Evolutionary conservation across 1,139 yeast species (phyloP).

Genomic region (Sugiyamaella sp.): DNA sequence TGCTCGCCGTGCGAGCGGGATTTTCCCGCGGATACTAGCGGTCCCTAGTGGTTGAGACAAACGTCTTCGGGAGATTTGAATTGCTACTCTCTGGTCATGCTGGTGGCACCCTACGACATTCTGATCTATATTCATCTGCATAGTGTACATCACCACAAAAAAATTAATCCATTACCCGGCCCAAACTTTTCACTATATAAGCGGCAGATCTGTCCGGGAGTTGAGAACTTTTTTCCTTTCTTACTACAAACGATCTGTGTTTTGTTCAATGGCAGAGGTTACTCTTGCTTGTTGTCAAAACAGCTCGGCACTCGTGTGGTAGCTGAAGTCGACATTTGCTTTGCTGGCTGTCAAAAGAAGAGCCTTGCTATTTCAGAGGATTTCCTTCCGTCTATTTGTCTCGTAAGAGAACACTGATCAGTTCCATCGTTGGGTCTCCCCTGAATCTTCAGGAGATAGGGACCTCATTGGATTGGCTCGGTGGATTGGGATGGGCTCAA

Average conservation of each 20-base stretch:
- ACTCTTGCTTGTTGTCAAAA: conserved; percentile 25
- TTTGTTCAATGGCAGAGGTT: conserved; percentile 29
- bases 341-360: conserved; percentile 23
- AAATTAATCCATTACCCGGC: conserved; percentile 6
- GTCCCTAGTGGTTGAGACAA: no score
- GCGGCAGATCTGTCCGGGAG: background rate
- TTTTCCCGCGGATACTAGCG: no score
- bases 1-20: no score
- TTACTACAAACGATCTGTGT: conserved; percentile 32
- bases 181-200: conserved; percentile 20
- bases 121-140: background rate
- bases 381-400: conserved; percentile 19
- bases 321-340: conserved; percentile 29
- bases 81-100: background rate
- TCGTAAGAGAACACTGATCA: conserved; percentile 22
- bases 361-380: conserved; percentile 23
- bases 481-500: conserved; percentile 24
- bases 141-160: background rate
- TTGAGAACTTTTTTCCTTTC: conserved; percentile 14
- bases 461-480: conserved; percentile 33
- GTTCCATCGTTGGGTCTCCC: conserved; percentile 37
- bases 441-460: conserved; percentile 35
- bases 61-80: background rate
- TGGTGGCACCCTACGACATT: background rate
- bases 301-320: conserved; percentile 40